These are phyloP conservation scores for Alternaria alternata DNA, from an alignment of 2,329 filamentous ascomycete species.

Conservation along the genomic window DNA sequence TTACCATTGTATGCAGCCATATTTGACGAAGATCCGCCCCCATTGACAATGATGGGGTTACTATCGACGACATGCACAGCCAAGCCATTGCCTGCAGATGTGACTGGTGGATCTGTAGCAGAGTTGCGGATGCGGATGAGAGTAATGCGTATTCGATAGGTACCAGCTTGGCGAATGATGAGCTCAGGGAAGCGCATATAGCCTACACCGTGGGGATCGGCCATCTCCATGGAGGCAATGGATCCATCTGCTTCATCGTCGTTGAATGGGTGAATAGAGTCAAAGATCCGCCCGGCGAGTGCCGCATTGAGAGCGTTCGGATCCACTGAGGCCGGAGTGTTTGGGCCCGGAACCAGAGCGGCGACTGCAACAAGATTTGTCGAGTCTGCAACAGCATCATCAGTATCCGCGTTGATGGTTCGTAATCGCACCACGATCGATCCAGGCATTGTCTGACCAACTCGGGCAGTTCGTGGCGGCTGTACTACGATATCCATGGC, in stretches of 20 bases:
- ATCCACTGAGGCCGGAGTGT: slow-evolving; percentile 38
- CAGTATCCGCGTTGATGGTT: slow-evolving; percentile 40
- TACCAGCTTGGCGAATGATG: slow-evolving; percentile 46
- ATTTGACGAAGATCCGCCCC: slow-evolving; percentile 27
- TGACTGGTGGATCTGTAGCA: slow-evolving; percentile 35
- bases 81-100: slow-evolving; percentile 35
- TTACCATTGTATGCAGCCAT: slow-evolving; percentile 42
- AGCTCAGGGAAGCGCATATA: slow-evolving; percentile 51
- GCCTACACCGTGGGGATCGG: slow-evolving; percentile 46
- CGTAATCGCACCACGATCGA: slow-evolving; percentile 47
- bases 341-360: slow-evolving; percentile 41
- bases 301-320: slow-evolving; percentile 40
- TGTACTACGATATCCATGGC: slow-evolving; percentile 51
- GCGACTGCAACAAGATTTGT: slow-evolving; percentile 46
- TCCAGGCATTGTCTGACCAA: slow-evolving; percentile 42
- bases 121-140: slow-evolving; percentile 44
- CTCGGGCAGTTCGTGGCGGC: slow-evolving; percentile 44
- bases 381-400: slow-evolving; percentile 45
- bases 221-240: slow-evolving; percentile 48
- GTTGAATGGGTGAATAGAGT: slow-evolving; percentile 47
- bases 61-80: slow-evolving; percentile 47
- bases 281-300: slow-evolving; percentile 43
- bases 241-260: slow-evolving; percentile 49
- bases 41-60: slow-evolving; percentile 45
- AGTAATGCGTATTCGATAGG: slow-evolving; percentile 49